Base-by-base conservation (phyloP, 495 filamentous ascomycete species). In the Penicillium turbatum region DNA sequence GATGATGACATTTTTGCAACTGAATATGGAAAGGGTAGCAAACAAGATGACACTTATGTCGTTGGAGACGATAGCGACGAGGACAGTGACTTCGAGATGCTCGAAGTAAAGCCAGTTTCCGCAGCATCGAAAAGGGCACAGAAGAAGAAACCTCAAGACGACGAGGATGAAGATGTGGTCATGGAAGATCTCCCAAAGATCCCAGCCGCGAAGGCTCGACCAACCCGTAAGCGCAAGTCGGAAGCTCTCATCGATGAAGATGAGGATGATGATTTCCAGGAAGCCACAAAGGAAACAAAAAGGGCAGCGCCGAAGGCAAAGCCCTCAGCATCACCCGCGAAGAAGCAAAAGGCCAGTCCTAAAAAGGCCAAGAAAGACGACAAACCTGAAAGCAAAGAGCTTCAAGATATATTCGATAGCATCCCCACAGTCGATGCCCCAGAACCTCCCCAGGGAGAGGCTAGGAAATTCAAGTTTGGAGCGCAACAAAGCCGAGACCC, bases 341-440 rank as follows among this genome's bases (percentile, higher is more conserved):
- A 85, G 64, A 89, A 85, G 60, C 73, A 79, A 71, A 66, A 78
- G 32, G 72, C 81, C 19, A 74, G 72, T 52, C 72, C 82, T 0
- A 85, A 85, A 66, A 87, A 87, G 67, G 37, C 30, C 5, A 80
- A 84, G n/a, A 49, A 38, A n/a, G 47, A 49, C 21, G 85, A 84
- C 9, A 59, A 72, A 13, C 63, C 82, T 0, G 87, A 89, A 56
- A 83, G 79, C 52, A 76, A 79, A 19, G 78, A 79, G 37, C 82
- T 96, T 13, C 82, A 92, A 63, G 84, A 82, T 31, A 96, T 98
- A 44, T 83, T 96, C 30, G 88, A 95, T 63, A 88, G 83, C 63
- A 90, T 98, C 53, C 89, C 92, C 9, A 86, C 78, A 6, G 77
- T 97, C 24, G 73, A 83, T 48, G 78, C 93, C 34, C 95, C 93